phyloP scores from a whole-genome alignment of 2,329 filamentous ascomycete genomes.

The Epichloe scottii region DNA sequence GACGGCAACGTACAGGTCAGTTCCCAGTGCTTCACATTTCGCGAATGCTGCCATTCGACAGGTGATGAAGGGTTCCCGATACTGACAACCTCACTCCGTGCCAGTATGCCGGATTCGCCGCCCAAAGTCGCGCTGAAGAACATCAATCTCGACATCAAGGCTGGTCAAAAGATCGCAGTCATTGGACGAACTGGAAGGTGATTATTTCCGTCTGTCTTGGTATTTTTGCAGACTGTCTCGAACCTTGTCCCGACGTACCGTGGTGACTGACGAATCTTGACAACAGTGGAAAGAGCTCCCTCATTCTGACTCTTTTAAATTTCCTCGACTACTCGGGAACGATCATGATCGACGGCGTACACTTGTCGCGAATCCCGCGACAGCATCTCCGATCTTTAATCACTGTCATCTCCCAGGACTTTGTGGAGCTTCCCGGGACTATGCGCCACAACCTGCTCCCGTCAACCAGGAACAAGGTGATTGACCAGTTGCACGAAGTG shows the following conservation, averaged over 20 bases:
- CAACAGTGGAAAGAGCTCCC: slow-evolving; percentile 13
- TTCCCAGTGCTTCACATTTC: neutral
- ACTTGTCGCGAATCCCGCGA: slow-evolving; percentile 14
- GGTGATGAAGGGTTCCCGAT: neutral
- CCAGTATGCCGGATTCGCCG: neutral
- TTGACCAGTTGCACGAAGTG: neutral
- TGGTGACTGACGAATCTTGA: neutral
- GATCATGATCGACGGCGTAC: slow-evolving; percentile 15
- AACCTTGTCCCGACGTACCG: no score
- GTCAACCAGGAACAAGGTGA: neutral
- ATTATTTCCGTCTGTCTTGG: neutral
- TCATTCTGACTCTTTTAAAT: neutral
- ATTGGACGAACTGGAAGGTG: slow-evolving; percentile 11
- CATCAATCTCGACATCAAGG: neutral
- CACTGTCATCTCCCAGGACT: slow-evolving; percentile 19
- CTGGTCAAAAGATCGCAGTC: slow-evolving; percentile 12
- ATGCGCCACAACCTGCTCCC: slow-evolving; percentile 5
- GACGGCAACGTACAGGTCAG: neutral
- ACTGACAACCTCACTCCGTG: neutral
- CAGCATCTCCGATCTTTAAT: slow-evolving; percentile 16
- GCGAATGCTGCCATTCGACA: neutral
- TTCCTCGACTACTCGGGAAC: neutral
- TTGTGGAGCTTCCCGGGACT: slow-evolving; percentile 9
- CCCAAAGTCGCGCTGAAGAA: neutral
- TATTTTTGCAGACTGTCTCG: neutral